A percentile compares a stretch with the other conserved stretches of the same genome.
Evolutionary conservation across 2,329 filamentous ascomycete genomes (phyloP).

Genomic region (Verticillium albo-atrum): DNA sequence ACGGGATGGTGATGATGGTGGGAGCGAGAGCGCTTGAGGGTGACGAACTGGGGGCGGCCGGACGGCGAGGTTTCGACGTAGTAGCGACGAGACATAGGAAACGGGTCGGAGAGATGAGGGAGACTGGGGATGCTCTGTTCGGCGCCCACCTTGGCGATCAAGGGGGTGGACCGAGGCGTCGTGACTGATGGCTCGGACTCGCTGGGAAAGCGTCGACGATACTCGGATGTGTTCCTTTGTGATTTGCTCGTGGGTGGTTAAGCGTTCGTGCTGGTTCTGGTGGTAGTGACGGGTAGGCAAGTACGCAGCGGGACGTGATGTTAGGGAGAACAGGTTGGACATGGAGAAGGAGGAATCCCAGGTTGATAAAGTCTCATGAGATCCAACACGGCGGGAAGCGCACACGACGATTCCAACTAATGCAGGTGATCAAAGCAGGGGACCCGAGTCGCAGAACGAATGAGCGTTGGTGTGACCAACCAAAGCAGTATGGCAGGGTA

Average conservation of each 20-base stretch:
- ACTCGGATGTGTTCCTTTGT: neutral
- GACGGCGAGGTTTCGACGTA: constrained; percentile 29
- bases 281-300: neutral
- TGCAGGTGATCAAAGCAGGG: constrained; percentile 15
- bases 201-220: neutral
- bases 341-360: neutral
- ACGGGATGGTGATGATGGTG: constrained; percentile 24
- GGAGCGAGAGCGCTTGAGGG: constrained; percentile 33
- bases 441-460: constrained; percentile 7
- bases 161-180: neutral
- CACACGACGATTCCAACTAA: neutral
- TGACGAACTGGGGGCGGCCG: constrained; percentile 30
- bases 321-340: neutral
- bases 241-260: neutral
- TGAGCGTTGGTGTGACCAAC: constrained; percentile 4
- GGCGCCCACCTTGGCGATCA: constrained; percentile 8
- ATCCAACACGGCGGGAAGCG: neutral
- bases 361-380: neutral
- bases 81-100: constrained; percentile 28
- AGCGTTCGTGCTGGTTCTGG: neutral
- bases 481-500: neutral
- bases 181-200: neutral
- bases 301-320: neutral
- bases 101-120: constrained; percentile 2
- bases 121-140: constrained; percentile 5